Evolutionary conservation across 1,284 basidiomycete species (phyloP).

Genomic region (Chalciporus sp.): DNA sequence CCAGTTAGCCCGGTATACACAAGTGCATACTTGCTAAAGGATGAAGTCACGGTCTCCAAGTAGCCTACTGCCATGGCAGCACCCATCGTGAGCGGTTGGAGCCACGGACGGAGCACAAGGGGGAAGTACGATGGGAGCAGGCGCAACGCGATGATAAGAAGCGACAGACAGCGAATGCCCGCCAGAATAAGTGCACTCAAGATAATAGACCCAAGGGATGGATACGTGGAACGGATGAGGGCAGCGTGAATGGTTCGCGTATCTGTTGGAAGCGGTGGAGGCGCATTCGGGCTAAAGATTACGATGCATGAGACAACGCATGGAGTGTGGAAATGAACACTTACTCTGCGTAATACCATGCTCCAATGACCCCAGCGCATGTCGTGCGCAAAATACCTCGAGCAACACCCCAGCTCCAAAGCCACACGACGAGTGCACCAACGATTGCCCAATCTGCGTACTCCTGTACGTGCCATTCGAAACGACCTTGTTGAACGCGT

Average conservation of each 20-base stretch:
- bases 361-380: conserved; percentile 82
- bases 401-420: conserved; percentile 91
- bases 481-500: conserved; percentile 34
- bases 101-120: conserved; percentile 40
- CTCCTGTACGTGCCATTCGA: conserved; percentile 76
- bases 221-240: conserved; percentile 76
- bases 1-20: conserved; percentile 88
- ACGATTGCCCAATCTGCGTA: conserved; percentile 86
- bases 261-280: conserved; percentile 53
- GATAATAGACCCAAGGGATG: conserved; percentile 79
- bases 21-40: conserved; percentile 82
- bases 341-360: conserved; percentile 90
- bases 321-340: conserved; percentile 23
- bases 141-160: conserved; percentile 53
- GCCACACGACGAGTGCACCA: conserved; percentile 70
- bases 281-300: conserved; percentile 46
- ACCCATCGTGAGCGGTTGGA: conserved; percentile 43
- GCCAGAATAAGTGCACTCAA: conserved; percentile 80
- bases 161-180: conserved; percentile 56
- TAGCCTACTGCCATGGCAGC: conserved; percentile 51
- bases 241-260: conserved; percentile 80
- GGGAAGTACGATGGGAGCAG: conserved; percentile 59
- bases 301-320: conserved; percentile 1
- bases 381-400: conserved; percentile 80
- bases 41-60: conserved; percentile 65